Evolutionary conservation across 805 yeast genomes (phyloP), one percentile per base, ranked within the genome.

Genomic region (Cyberlindnera sargentensis): DNA sequence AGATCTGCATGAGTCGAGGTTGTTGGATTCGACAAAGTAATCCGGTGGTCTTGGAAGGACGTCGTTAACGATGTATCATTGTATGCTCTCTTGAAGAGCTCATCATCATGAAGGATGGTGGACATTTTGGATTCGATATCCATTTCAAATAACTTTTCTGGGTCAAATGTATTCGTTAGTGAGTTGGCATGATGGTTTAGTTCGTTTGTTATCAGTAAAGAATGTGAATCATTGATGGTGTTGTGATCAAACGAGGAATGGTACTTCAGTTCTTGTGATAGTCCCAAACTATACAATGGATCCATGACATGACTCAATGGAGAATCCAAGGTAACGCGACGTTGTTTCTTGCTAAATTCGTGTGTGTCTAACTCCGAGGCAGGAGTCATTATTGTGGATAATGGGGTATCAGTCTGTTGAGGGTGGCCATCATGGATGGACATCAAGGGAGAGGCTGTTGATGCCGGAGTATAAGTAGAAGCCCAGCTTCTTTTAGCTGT

Each of bases 391-490:
- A 37, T 42, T 8, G 47, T 33, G n/a, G 39, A 42, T 3, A 49
- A 48, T 33, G 35, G 23, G 25, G 30, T 28, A 6, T 28, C 30
- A 6, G 9, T 28, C 20, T 15, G 20, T 15, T 15, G 20, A 28
- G 2, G 30, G 9, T 9, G 8, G 33, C 45, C 39, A 26, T 36
- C 36, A 37, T 36, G 30, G 23, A 48, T 35, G 30, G 49, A 44
- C 41, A 44, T 46, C 29, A 44, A 28, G 29, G 50, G 50, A n/a
- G 60, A 51, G 8, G 47, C 44, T 10, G 53, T 51, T 26, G 58
- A 52, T 9, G 48, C 54, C 10, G 58, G 60, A 7, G 60, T 56
- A 26, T 51, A 52, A 8, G 37, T 42, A 10, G 52, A 42, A 8
- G 56, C 39, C 48, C 49, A 45, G 31, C 49, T 43, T 54, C 58